A percentile compares a stretch with the other conserved stretches of the same genome.
phyloP scores from a whole-genome alignment of 2,329 filamentous ascomycete species.

The Stagonosporopsis tanaceti region DNA sequence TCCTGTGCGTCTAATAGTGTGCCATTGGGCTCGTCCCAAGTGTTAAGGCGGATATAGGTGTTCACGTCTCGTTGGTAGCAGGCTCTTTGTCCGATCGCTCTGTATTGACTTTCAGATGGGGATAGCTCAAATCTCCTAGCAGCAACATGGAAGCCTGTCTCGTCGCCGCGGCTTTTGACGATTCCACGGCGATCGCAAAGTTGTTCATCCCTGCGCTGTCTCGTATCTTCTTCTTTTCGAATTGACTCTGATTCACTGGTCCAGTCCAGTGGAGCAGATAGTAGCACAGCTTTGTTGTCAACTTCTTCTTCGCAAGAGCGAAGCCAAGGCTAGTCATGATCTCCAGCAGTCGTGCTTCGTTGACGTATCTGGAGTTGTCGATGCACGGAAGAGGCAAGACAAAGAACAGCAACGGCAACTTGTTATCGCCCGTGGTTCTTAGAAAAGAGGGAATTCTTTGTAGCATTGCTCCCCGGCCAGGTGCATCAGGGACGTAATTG shows the following conservation, averaged over 20 bases:
- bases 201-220: slow-evolving; percentile 84
- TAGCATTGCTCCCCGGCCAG: slow-evolving; percentile 83
- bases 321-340: slow-evolving; percentile 86
- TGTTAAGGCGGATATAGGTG: too few species aligned
- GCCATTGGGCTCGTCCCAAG: background rate
- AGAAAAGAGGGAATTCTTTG: slow-evolving; percentile 48
- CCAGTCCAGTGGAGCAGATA: slow-evolving; percentile 76
- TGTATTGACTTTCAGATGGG: background rate
- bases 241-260: slow-evolving; percentile 49
- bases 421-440: slow-evolving; percentile 14
- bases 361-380: slow-evolving; percentile 88
- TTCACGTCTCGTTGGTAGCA: background rate
- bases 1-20: background rate
- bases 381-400: slow-evolving; percentile 90
- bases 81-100: background rate
- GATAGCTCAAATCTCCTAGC: background rate
- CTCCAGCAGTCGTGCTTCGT: slow-evolving; percentile 69
- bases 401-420: slow-evolving; percentile 78
- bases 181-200: slow-evolving; percentile 76
- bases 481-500: slow-evolving; percentile 87
- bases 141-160: slow-evolving; percentile 1
- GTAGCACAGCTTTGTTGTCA: slow-evolving; percentile 84
- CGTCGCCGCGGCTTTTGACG: too few species aligned
- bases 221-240: slow-evolving; percentile 78
- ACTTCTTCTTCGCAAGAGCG: slow-evolving; percentile 68